phyloP scores from a whole-genome alignment of 805 yeast genomes.

The Candida sakaeoensis region DNA sequence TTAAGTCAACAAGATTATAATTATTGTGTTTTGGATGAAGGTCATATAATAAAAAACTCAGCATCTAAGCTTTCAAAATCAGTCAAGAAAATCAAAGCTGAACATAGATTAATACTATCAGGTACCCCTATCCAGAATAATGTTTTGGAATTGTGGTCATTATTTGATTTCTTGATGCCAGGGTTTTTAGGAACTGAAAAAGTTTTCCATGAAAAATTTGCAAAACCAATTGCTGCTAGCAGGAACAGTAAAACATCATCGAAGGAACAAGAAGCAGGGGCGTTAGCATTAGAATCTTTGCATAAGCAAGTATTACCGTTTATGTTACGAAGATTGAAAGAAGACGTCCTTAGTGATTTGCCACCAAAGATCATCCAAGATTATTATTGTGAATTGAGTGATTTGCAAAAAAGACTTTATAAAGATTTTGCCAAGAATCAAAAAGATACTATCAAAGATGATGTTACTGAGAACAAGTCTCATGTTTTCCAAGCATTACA shows the following conservation, averaged over 20 bases:
- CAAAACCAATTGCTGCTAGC: conserved; percentile 96
- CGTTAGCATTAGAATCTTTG: conserved; percentile 88
- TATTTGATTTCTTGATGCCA: conserved; percentile 97
- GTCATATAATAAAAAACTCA: conserved; percentile 94
- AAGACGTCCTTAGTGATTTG: conserved; percentile 89
- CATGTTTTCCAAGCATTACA: conserved; percentile 97
- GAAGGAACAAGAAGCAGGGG: conserved; percentile 96
- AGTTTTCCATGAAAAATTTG: conserved; percentile 88
- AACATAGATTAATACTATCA: conserved; percentile 84
- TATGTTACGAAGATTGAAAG: conserved; percentile 91
- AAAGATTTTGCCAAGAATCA: conserved; percentile 87
- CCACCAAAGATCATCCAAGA: conserved; percentile 99
- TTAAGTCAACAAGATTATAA: conserved; percentile 67
- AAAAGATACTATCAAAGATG: conserved; percentile 64
- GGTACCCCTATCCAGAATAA: conserved; percentile 99
- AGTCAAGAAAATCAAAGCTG: conserved; percentile 77
- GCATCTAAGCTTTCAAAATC: conserved; percentile 83
- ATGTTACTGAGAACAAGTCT: conserved; percentile 63
- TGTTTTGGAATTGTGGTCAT: conserved; percentile 94
- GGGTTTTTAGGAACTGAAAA: conserved; percentile 96
- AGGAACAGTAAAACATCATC: conserved; percentile 84
- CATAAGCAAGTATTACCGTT: conserved; percentile 97
- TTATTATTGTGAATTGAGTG: conserved; percentile 93
- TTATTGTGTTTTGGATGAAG: conserved; percentile 95
- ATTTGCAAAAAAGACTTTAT: conserved; percentile 81